Conservation (phyloP, 1,284 basidiomycete genomes). For the Boletus smithii region DNA sequence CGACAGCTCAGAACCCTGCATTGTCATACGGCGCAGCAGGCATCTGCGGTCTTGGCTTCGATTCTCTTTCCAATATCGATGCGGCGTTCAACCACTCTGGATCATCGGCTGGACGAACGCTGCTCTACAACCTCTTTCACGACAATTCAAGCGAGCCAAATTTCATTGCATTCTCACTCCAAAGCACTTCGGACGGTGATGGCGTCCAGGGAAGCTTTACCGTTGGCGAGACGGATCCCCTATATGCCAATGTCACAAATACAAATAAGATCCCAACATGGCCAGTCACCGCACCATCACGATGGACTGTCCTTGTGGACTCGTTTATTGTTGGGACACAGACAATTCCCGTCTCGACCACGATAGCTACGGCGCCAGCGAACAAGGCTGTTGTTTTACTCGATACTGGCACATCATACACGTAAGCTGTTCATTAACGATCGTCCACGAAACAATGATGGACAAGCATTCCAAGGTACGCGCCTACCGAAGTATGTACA, state of each 20-base stretch:
- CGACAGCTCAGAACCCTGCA: slow-evolving; percentile 61
- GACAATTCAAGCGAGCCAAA: slow-evolving; percentile 68
- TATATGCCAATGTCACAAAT: slow-evolving; percentile 54
- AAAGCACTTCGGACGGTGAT: slow-evolving; percentile 52
- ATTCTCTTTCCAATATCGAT: slow-evolving; percentile 68
- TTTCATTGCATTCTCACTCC: slow-evolving; percentile 71
- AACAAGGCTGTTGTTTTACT: slow-evolving; percentile 69
- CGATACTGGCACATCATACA: slow-evolving; percentile 76
- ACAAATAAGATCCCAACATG: slow-evolving; percentile 63
- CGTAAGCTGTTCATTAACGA: slow-evolving; percentile 44
- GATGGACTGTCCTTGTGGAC: slow-evolving; percentile 76
- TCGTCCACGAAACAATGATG: slow-evolving; percentile 7
- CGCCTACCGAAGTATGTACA: slow-evolving; percentile 54
- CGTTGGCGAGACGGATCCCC: slow-evolving; percentile 65
- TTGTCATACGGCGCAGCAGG: slow-evolving; percentile 68
- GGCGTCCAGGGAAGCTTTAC: slow-evolving; percentile 64
- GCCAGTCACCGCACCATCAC: slow-evolving; percentile 55
- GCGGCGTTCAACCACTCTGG: slow-evolving; percentile 53
- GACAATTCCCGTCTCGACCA: slow-evolving; percentile 50
- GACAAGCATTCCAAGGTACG: slow-evolving; percentile 47
- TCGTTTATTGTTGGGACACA: slow-evolving; percentile 56
- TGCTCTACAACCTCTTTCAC: slow-evolving; percentile 72
- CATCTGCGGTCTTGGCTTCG: slow-evolving; percentile 77
- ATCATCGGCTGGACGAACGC: slow-evolving; percentile 56
- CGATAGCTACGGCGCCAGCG: slow-evolving; percentile 53